Evolutionary conservation across 2,329 filamentous ascomycete genomes (phyloP), one percentile per base, ranked within the genome.

Genomic region (Neoscytalidium dimidiatum): DNA sequence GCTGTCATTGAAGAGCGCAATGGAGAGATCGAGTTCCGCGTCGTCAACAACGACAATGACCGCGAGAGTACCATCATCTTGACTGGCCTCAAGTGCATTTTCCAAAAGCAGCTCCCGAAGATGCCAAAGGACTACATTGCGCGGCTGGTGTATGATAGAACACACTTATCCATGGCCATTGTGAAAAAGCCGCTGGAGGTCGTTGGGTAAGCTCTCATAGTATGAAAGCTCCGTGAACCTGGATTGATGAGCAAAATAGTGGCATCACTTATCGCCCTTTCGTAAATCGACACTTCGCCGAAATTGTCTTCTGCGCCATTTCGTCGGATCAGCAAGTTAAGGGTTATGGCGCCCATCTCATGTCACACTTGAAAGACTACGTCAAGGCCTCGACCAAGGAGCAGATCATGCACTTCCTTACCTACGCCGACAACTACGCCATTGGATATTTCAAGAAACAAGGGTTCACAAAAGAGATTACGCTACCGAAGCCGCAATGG

Each of bases 91-190:
- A 99, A 98, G 77, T 97, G 94, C 75, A 96, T 99, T 69, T 98
- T 99, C 73, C 95, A 99, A 77, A 98, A 98, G 72, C 95, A 99
- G 75, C 84, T 99, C 5, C 95, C 95, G 0, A 98, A 98, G 79
- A 99, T 99, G 95, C 95, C 95, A 14, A 97, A 98, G 78, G 95
- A 98, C 75, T 99, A 99, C 77, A 98, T 99, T 71, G 95, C 95
- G 3, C 91, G 95, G 43, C 87, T 99, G 7, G 95, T 99, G 66
- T 99, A 99, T 80, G 95, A 99, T 78, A 90, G 95, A 61, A 97
- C 94, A 5, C 95, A 99, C 81, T 78, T 98, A 67, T 97, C 92
- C 43, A 97, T 99, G 71, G 95, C 95, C 23, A 98, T 99, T 73
- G 92, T 98, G 71, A 98, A 98, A 82, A 94, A 96, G 72, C 94